Base-by-base conservation (phyloP, 805 yeast genomes). In the Teunomyces pallodes region DNA sequence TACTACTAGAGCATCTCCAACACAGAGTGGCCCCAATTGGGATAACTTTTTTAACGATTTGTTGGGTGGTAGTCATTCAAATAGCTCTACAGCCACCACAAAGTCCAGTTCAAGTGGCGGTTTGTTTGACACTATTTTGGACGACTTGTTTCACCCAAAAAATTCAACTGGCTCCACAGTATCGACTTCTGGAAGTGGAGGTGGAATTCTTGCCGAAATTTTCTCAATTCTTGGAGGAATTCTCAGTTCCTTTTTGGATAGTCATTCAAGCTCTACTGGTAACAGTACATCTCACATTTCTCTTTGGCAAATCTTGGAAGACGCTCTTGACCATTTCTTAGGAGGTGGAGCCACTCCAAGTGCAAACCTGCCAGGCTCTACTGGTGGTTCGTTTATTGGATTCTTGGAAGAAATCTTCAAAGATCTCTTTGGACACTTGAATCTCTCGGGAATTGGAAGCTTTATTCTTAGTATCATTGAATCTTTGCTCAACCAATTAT, bases 401-500 rank as follows among this genome's bases (percentile, higher is more conserved):
- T 46, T 52, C 31, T 48, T 53, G 20, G 52, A 39, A 40, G 48
- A 41, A 29, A 33, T 52, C 16, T 30, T 51, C 40, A 44, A 44
- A 31, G 50, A 41, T 31, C 36, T 59, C 10, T 53, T 57, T 45
- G 57, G 53, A 24, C 26, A 43, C 9, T 20, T 50, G 3, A 24
- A 45, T 16, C 14, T 47, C 17, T 29, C 48, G 3, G 42, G 47
- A 5, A 36, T 51, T 30, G 48, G 54, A 41, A 54, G 54, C 20
- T 51, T 55, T 20, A 41, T 58, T 39, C 42, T 48, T 16, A 38
- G 41, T 12, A 41, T 54, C 17, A 42, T 49, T n/a, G 49, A 49
- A 7, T 46, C 48, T 26, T 39, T 55, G 20, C 43, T 60, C 40
- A 60, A 57, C 42, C 46, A 55, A 44, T 39, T 58, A 13, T 50